Base-by-base conservation (phyloP, 2,329 filamentous ascomycete genomes). In the Exophiala alcalophila region DNA sequence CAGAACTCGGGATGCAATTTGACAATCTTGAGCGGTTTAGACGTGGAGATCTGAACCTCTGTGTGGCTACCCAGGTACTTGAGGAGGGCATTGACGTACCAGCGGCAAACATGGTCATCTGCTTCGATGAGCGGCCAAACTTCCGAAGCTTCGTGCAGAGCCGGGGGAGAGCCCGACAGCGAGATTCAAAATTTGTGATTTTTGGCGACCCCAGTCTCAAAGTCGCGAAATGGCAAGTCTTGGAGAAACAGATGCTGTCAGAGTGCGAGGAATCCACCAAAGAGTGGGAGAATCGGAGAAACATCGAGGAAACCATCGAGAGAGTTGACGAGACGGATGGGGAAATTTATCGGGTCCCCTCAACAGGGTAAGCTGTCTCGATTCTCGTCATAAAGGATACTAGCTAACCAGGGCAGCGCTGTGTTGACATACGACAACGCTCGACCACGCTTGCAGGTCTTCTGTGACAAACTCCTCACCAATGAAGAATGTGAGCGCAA, bases 391-490 rank as follows among this genome's bases (percentile, higher is more conserved):
- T 37, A 12, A 3, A 38, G 11, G 6, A 12, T 27, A 6, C 27
- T 10, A 21, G 15, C 28, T 41, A 25, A 42, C 19, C 14, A n/a
- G 23, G 36, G 10, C 36, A 77, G 81, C 4, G 87, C 86, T 0
- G 64, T 79, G 9, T 66, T 96, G 10, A 84, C 84, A 8, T 71
- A 88, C 2, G 77, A 86, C 25, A 85, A 85, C 52, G 84, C 87
- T 1, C 78, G 83, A 33, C 64, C 72, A n/a, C 88, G 92, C 61
- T 72, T 97, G 1, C 72, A 85, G 32, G 87, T 94, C 62, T 94
- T 96, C 55, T 96, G 90, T 61, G 68, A 71, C 0, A 72, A 74
- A 0, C 61, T 89, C 1, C 72, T 77, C 0, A 66, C 67, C 0
- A 69, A 68, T 1, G 40, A 40, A 15, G 43, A 33, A 4, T 31